A percentile compares a stretch with the other conserved stretches of the same genome.
Conservation (phyloP, 441 rosid genomes). For the Jatropha multifida region DNA sequence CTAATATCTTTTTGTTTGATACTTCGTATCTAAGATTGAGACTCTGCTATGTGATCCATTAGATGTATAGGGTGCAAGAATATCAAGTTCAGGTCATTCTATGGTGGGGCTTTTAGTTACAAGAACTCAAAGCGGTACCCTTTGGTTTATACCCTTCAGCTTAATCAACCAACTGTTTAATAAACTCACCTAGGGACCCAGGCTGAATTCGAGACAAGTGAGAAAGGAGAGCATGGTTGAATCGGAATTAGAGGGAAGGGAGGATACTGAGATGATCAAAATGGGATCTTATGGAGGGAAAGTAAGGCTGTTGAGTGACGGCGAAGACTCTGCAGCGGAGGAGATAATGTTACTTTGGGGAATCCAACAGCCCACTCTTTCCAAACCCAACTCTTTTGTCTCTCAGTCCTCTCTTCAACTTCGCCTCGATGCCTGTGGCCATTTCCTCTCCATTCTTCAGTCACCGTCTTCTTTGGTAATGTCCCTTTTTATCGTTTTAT, state of each 20-base stretch:
- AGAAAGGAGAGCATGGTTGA: background rate
- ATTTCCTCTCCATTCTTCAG: conserved; percentile 73
- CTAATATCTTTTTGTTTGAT: too few species aligned
- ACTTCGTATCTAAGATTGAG: too few species aligned
- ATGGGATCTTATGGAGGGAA: conserved; percentile 65
- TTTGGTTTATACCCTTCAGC: too few species aligned
- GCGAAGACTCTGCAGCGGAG: conserved; percentile 64
- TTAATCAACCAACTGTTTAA: too few species aligned
- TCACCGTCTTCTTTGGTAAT: conserved; percentile 85
- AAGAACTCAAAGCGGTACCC: too few species aligned
- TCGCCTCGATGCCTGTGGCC: conserved; percentile 82
- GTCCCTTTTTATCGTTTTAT: background rate
- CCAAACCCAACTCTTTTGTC: conserved; percentile 70
- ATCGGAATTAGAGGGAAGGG: conserved; percentile 25
- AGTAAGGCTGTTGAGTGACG: conserved; percentile 42
- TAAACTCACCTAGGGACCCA: too few species aligned
- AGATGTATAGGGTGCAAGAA: too few species aligned
- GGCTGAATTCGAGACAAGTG: too few species aligned
- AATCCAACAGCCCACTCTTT: conserved; percentile 75
- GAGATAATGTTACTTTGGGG: conserved; percentile 94
- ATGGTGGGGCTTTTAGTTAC: too few species aligned
- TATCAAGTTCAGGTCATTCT: too few species aligned
- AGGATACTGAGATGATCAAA: conserved; percentile 31
- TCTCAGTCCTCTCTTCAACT: conserved; percentile 78
- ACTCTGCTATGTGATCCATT: too few species aligned